Conservation (phyloP, 352 stramenopile species). For the Globisporangium abappressorium region DNA sequence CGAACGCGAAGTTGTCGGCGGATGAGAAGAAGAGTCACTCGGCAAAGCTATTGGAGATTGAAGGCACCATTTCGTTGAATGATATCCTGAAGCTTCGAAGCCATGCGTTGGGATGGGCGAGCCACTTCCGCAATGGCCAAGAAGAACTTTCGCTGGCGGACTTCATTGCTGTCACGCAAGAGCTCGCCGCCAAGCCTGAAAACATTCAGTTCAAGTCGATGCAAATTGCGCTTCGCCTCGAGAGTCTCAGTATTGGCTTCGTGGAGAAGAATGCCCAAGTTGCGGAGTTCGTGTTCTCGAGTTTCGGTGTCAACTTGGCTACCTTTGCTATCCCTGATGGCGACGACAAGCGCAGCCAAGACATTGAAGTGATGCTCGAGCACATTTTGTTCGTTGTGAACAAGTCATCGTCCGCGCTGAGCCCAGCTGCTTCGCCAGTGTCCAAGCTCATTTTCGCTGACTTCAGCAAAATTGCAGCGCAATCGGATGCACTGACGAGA, state of each 20-base stretch:
- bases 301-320: conserved; percentile 47
- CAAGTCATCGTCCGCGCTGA: conserved; percentile 30
- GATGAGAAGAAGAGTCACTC: conserved; percentile 40
- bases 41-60: conserved; percentile 37
- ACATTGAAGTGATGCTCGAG: conserved; percentile 46
- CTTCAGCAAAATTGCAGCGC: conserved; percentile 34
- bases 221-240: conserved; percentile 43
- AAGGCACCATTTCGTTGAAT: conserved; percentile 42
- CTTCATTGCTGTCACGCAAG: conserved; percentile 33
- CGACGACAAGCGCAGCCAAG: conserved; percentile 42
- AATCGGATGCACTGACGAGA: conserved; percentile 24
- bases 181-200: conserved; percentile 35
- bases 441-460: conserved; percentile 57
- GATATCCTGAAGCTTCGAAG: conserved; percentile 50
- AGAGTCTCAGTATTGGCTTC: conserved; percentile 55
- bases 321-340: conserved; percentile 38
- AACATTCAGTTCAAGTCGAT: conserved; percentile 63
- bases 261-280: conserved; percentile 38
- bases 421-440: conserved; percentile 29
- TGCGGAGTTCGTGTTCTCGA: conserved; percentile 46
- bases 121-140: conserved; percentile 40
- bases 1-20: conserved; percentile 35
- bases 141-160: conserved; percentile 42
- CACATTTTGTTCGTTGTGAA: conserved; percentile 56
- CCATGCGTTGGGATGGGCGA: conserved; percentile 30